phyloP scores from a whole-genome alignment of 257 asterid genomes.

The Lithospermum erythrorhizon region DNA sequence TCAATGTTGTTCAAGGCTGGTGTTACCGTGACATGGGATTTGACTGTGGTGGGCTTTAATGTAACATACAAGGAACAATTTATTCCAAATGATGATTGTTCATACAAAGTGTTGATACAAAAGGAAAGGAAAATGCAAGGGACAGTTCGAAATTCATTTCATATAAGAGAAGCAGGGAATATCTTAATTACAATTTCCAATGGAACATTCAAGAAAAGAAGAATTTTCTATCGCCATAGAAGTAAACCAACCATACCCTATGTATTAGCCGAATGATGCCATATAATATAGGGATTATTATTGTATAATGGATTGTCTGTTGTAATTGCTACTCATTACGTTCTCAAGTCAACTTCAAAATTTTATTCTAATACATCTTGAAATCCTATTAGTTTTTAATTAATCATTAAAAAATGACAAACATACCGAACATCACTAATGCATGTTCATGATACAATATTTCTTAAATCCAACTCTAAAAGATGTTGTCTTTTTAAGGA shows the following conservation, averaged over 20 bases:
- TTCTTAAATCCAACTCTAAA: too few relatives aligned
- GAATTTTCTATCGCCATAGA: constrained; percentile 61
- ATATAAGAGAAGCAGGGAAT: constrained; percentile 74
- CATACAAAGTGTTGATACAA: constrained; percentile 60
- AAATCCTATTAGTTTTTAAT: too few relatives aligned
- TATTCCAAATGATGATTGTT: constrained; percentile 73
- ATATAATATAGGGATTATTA: too few relatives aligned
- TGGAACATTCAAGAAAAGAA: constrained; percentile 44
- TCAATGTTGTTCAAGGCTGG: constrained; percentile 32
- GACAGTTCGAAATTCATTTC: constrained; percentile 41
- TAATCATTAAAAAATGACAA: too few relatives aligned
- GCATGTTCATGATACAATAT: too few relatives aligned
- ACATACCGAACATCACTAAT: too few relatives aligned
- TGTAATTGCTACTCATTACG: too few relatives aligned
- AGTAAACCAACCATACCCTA: constrained; percentile 47
- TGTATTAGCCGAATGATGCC: too few relatives aligned
- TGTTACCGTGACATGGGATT: constrained; percentile 62
- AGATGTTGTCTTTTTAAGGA: too few relatives aligned
- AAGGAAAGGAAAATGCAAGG: constrained; percentile 48
- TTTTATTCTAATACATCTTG: too few relatives aligned
- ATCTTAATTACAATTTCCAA: constrained; percentile 51
- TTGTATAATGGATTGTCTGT: too few relatives aligned
- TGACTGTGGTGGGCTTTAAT: constrained; percentile 53
- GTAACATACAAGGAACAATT: constrained; percentile 69
- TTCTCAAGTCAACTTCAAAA: too few relatives aligned